These are phyloP conservation scores for Schwanniomyces polymorphus DNA, from an alignment of 805 yeast species.

Conservation along the genomic window DNA sequence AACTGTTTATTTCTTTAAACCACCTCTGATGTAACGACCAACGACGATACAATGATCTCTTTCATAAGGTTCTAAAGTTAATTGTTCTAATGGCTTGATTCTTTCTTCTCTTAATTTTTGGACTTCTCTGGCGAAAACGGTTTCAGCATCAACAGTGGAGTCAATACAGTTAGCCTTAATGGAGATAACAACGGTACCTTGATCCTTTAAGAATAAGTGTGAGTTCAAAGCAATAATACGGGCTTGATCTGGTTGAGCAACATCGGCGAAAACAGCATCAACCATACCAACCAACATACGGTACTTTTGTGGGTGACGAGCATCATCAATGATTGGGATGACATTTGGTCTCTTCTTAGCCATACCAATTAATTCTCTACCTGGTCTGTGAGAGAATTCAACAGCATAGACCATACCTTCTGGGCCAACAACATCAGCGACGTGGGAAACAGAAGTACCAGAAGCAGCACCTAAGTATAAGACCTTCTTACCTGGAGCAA, in stretches of 20 bases:
- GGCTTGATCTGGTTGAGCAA: slow-evolving; percentile 99
- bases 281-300: slow-evolving; percentile 99
- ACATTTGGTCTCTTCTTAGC: slow-evolving; percentile 99
- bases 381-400: slow-evolving; percentile 99
- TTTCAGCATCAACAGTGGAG: slow-evolving; percentile 98
- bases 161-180: slow-evolving; percentile 99
- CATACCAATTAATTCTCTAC: slow-evolving; percentile 98
- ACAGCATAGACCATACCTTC: slow-evolving; percentile 99
- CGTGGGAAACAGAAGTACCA: slow-evolving; percentile 98
- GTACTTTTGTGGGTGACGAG: slow-evolving; percentile 99
- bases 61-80: slow-evolving; percentile 98
- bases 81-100: slow-evolving; percentile 97
- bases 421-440: slow-evolving; percentile 97
- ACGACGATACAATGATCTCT: slow-evolving; percentile 99
- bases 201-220: slow-evolving; percentile 96
- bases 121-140: slow-evolving; percentile 98
- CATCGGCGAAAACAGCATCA: slow-evolving; percentile 98
- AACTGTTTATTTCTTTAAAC: slow-evolving; percentile 48
- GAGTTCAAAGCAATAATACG: slow-evolving; percentile 98
- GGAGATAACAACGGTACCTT: slow-evolving; percentile 97
- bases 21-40: slow-evolving; percentile 94
- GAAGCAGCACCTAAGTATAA: slow-evolving; percentile 98
- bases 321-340: slow-evolving; percentile 98
- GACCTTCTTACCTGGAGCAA: slow-evolving; percentile 98
- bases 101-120: slow-evolving; percentile 98